These are phyloP conservation scores for Botrytis elliptica DNA, from an alignment of 2,329 filamentous ascomycete genomes.

Conservation along the genomic window DNA sequence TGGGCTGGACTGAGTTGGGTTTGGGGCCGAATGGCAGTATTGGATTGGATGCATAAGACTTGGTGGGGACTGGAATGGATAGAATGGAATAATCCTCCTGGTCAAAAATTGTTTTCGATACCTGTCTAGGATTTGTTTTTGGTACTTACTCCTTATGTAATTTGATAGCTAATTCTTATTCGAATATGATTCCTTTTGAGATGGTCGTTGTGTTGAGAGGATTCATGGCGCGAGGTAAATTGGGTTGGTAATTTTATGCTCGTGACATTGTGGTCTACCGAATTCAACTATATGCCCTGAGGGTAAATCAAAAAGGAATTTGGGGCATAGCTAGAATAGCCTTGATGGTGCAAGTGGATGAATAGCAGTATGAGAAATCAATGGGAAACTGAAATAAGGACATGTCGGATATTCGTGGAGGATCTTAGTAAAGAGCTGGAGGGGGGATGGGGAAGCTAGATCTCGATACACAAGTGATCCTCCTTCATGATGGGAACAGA, in stretches of 20 bases:
- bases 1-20: neutral
- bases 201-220: neutral
- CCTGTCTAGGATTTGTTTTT: neutral
- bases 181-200: neutral
- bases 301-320: neutral
- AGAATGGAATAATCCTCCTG: neutral
- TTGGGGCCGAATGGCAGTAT: neutral
- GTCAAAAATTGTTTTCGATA: constrained; percentile 1
- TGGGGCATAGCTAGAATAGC: neutral
- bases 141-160: neutral
- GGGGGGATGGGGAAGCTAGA: neutral
- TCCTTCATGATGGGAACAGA: neutral
- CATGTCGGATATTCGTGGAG: neutral
- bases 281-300: neutral
- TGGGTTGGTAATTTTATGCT: neutral
- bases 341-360: neutral
- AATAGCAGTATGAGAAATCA: neutral
- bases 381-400: neutral
- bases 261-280: neutral
- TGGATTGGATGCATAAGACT: neutral
- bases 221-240: neutral
- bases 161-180: neutral
- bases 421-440: neutral
- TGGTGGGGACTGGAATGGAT: neutral
- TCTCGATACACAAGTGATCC: neutral